Evolutionary conservation across 176 grass and related monocot species (phyloP).

Genomic region (Panicum miliaceum): DNA sequence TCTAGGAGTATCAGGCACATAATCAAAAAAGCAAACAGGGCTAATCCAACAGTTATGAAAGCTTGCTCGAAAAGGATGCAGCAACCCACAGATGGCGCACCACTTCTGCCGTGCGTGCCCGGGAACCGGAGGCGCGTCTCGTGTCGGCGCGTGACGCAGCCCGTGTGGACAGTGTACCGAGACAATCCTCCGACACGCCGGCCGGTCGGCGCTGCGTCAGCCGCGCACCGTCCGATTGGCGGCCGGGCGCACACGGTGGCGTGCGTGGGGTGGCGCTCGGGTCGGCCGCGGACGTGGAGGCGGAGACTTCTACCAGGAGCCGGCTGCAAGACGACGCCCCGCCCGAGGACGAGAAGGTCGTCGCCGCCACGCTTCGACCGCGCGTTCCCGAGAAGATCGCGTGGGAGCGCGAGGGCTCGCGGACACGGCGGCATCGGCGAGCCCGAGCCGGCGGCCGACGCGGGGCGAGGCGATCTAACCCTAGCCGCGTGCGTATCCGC

Average conservation of each 20-base stretch:
- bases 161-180: too few species aligned
- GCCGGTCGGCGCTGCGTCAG: background rate
- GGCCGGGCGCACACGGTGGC: background rate
- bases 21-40: background rate
- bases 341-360: conserved; percentile 24
- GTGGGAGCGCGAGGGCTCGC: background rate
- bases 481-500: conserved; percentile 12
- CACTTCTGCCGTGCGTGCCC: background rate
- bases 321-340: background rate
- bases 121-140: background rate
- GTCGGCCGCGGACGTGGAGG: background rate
- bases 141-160: background rate
- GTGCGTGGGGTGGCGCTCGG: background rate
- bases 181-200: background rate
- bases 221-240: background rate
- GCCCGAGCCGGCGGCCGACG: conserved; percentile 4
- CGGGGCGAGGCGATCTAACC: background rate
- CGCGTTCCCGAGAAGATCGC: conserved; percentile 18
- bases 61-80: background rate
- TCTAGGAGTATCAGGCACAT: background rate
- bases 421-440: background rate
- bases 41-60: background rate
- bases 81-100: background rate
- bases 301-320: background rate
- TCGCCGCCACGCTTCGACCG: conserved; percentile 21